These are phyloP conservation scores for Pythium biforme DNA, from an alignment of 352 stramenopile genomes.

Conservation along the genomic window DNA sequence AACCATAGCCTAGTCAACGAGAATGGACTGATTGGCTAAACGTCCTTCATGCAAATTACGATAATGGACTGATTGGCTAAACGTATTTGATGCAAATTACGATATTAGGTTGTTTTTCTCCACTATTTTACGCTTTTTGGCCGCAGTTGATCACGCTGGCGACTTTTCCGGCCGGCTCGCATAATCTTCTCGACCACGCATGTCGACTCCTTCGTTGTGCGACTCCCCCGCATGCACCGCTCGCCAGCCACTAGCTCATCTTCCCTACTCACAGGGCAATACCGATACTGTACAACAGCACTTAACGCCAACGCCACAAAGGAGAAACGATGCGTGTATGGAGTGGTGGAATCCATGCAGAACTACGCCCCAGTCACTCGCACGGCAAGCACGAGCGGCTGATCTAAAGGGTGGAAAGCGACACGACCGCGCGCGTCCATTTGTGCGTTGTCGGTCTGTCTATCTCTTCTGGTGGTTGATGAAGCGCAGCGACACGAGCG, in stretches of 20 bases:
- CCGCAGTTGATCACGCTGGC: background rate
- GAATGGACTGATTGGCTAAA: too few relatives aligned
- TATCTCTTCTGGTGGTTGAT: conserved; percentile 27
- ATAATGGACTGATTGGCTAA: too few relatives aligned
- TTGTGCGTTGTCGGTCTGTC: background rate
- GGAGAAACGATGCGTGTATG: background rate
- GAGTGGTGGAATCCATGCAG: background rate
- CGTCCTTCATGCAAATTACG: too few relatives aligned
- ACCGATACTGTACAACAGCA: too few relatives aligned
- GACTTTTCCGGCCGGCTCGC: background rate
- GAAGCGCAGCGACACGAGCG: conserved; percentile 25
- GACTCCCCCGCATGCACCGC: background rate
- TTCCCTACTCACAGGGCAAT: background rate
- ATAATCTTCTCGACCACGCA: background rate
- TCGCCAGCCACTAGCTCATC: background rate
- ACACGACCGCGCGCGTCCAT: too few relatives aligned
- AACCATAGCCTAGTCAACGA: too few relatives aligned
- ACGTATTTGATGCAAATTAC: too few relatives aligned
- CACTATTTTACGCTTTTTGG: too few relatives aligned
- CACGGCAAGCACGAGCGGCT: background rate
- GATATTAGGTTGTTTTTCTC: too few relatives aligned
- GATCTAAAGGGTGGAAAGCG: background rate
- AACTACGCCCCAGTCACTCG: background rate
- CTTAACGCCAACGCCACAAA: too few relatives aligned
- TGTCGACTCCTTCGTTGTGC: background rate